phyloP scores from a whole-genome alignment of 768 basidiomycete genomes.

The Leucogyrophana mollusca region DNA sequence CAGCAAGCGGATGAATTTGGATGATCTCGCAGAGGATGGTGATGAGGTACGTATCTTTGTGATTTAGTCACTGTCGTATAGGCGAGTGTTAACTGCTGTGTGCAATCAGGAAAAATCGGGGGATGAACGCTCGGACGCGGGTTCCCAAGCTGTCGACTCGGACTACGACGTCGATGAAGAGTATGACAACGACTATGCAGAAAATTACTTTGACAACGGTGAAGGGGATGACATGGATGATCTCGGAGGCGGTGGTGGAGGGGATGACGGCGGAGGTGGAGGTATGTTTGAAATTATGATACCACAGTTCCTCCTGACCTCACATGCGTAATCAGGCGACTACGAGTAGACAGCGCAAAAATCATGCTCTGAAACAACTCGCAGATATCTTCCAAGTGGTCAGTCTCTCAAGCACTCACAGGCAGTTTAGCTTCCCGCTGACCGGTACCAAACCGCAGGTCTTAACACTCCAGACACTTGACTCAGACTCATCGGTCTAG shows the following conservation, averaged over 20 bases:
- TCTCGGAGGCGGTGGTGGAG: slow-evolving; percentile 66
- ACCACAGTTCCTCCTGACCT: too few relatives aligned
- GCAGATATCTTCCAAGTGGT: too few relatives aligned
- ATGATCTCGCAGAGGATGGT: slow-evolving; percentile 64
- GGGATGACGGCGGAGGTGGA: slow-evolving; percentile 64
- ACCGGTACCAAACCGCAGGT: too few relatives aligned
- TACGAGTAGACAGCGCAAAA: too few relatives aligned
- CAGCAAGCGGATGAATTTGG: slow-evolving; percentile 56
- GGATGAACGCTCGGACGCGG: slow-evolving; percentile 66
- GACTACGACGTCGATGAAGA: slow-evolving; percentile 90
- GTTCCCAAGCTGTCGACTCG: slow-evolving; percentile 61
- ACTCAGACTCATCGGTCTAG: too few relatives aligned
- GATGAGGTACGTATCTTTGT: slow-evolving; percentile 52
- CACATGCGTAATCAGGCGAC: too few relatives aligned
- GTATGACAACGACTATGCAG: slow-evolving; percentile 88
- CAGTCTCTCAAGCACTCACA: too few relatives aligned
- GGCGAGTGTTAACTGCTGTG: background rate
- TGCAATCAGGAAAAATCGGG: slow-evolving; percentile 61
- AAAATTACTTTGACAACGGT: slow-evolving; percentile 90
- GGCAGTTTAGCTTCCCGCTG: too few relatives aligned
- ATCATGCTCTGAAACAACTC: too few relatives aligned
- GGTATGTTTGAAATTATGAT: too few relatives aligned
- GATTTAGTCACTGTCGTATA: too few relatives aligned
- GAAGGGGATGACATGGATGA: slow-evolving; percentile 82
- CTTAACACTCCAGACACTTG: too few relatives aligned